phyloP scores from a whole-genome alignment of 2,329 filamentous ascomycete species.

The Pseudogymnoascus verrucosus region DNA sequence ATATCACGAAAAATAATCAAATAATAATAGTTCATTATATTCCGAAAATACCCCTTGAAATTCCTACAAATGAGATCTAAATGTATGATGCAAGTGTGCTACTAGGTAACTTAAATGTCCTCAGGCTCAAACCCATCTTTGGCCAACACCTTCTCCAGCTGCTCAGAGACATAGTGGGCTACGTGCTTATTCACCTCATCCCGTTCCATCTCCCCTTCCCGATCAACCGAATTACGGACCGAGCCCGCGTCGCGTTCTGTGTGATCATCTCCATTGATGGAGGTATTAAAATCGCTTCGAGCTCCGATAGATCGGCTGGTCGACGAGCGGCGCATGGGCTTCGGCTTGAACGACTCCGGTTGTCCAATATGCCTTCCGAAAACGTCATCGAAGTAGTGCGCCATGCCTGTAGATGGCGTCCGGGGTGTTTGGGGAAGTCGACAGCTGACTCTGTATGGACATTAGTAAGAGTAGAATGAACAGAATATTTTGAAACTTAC shows the following conservation, averaged over 20 bases:
- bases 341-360: slow-evolving; percentile 32
- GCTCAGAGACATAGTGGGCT: slow-evolving; percentile 72
- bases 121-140: slow-evolving; percentile 26
- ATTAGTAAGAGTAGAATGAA: slow-evolving; percentile 33
- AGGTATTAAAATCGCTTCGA: slow-evolving; percentile 66
- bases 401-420: slow-evolving; percentile 72
- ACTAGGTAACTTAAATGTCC: not conserved
- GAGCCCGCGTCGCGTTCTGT: slow-evolving; percentile 30
- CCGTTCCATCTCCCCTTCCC: slow-evolving; percentile 42
- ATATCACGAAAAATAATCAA: not conserved
- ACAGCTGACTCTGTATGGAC: slow-evolving; percentile 61
- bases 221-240: slow-evolving; percentile 39
- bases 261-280: slow-evolving; percentile 40
- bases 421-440: slow-evolving; percentile 88
- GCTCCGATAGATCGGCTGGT: slow-evolving; percentile 76
- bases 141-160: slow-evolving; percentile 65
- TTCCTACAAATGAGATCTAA: slow-evolving; percentile 1
- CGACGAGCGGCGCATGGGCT: slow-evolving; percentile 62
- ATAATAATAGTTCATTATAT: not conserved
- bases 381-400: slow-evolving; percentile 93
- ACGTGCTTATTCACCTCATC: slow-evolving; percentile 61
- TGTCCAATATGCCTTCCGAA: slow-evolving; percentile 50
- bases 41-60: not conserved
- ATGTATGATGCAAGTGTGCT: not conserved
- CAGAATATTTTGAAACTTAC: slow-evolving; percentile 42